Evolutionary conservation across 1,284 basidiomycete species (phyloP).

Genomic region (Thecaphora thlaspeos): DNA sequence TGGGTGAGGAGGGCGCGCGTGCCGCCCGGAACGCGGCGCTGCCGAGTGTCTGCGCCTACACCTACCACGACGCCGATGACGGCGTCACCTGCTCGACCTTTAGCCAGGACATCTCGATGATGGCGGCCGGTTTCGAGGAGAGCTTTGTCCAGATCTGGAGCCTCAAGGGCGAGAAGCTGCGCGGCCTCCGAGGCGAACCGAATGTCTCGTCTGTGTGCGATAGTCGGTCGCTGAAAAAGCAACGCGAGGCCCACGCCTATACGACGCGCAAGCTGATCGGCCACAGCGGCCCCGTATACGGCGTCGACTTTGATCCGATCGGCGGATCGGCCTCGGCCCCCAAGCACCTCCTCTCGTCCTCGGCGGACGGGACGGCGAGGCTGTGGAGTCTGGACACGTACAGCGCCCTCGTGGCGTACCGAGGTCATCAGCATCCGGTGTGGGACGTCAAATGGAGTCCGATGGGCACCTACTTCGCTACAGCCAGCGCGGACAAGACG

Average conservation of each 20-base stretch:
- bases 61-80: slow-evolving; percentile 56
- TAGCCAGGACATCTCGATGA: slow-evolving; percentile 85
- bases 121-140: slow-evolving; percentile 94
- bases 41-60: slow-evolving; percentile 56
- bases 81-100: slow-evolving; percentile 78
- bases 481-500: slow-evolving; percentile 87
- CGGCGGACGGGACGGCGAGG: slow-evolving; percentile 87
- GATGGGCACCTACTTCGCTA: slow-evolving; percentile 96
- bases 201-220: slow-evolving; percentile 69
- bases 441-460: slow-evolving; percentile 99
- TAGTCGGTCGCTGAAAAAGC: slow-evolving; percentile 37
- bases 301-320: slow-evolving; percentile 86
- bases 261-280: slow-evolving; percentile 80
- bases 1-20: slow-evolving; percentile 42
- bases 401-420: slow-evolving; percentile 87
- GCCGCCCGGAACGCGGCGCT: slow-evolving; percentile 46
- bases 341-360: slow-evolving; percentile 82
- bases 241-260: slow-evolving; percentile 26
- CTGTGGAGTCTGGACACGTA: slow-evolving; percentile 96
- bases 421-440: slow-evolving; percentile 94
- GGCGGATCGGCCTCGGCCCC: slow-evolving; percentile 82
- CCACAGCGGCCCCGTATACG: slow-evolving; percentile 94
- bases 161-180: slow-evolving; percentile 85
- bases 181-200: slow-evolving; percentile 74
- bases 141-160: slow-evolving; percentile 95